Evolutionary conservation across 2,329 filamentous ascomycete genomes (phyloP), one percentile per base, ranked within the genome.

Genomic region (Penicillium sp.): DNA sequence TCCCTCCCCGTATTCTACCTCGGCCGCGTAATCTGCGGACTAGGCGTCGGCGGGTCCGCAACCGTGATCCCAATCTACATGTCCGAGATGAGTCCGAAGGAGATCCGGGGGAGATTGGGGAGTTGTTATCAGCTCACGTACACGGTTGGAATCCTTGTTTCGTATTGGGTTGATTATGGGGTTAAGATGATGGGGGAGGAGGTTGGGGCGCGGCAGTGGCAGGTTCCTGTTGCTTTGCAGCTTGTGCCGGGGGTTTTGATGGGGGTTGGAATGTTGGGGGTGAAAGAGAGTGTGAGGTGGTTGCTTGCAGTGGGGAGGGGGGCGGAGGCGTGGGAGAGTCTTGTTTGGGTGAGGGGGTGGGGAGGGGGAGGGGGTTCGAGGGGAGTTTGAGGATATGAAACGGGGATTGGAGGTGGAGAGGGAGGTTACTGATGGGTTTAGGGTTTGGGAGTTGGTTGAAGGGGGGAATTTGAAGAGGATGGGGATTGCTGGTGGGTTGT

Each of bases 171-270:
- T 33, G 80, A 83, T 67, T 83, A 82, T 54, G 80, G 62, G 1
- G 63, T 72, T 12, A 68, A 72, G 23, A 66, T 65, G 21, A 65
- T 70, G 56, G 49, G 61, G 3, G 35, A 58, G 3, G 6, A 73
- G 41, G 1, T 6, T 6, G 61, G 39, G 6, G 21, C 78, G 0
- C 68, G 68, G 2, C 82, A 85, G 69, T 85, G 82, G 83, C 82
- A 83, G 68, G 77, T 84, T 29, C 82, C 82, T 1, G 77, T 85
- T 53, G 82, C 79, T 0, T 70, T 84, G 4, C 81, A 83, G 61
- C 71, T 83, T 7, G 67, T 79, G 0, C 79, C 79, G 0, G 80
- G 79, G 0, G 77, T 69, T 1, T 58, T 82, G 0, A 77, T 83
- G 47, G 79, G 78, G 0, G 51, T 82, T 1, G 80, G 81, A 2